Percentiles rank a stretch among this genome's conserved stretches.
phyloP scores from a whole-genome alignment of 176 grass and related monocot species.

The Hsuehochloa calcarea region DNA sequence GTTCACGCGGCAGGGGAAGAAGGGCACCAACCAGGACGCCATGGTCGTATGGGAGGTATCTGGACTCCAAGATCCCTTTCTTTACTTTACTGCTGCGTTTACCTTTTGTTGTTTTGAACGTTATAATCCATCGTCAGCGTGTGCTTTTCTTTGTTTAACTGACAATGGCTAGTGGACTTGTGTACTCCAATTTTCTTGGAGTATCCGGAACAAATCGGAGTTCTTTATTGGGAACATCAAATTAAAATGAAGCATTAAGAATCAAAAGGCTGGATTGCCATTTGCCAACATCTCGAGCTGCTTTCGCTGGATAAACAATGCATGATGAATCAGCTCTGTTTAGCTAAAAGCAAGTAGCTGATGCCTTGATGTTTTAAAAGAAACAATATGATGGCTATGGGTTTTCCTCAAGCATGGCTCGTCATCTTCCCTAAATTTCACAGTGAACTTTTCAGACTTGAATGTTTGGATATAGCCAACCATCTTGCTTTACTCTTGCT shows the following conservation, averaged over 20 bases:
- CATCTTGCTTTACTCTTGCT: background rate
- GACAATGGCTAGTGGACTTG: background rate
- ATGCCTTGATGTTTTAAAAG: background rate
- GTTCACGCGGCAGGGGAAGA: constrained; percentile 71
- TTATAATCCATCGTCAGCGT: background rate
- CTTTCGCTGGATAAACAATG: background rate
- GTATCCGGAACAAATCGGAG: background rate
- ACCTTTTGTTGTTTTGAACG: background rate
- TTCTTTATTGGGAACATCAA: background rate
- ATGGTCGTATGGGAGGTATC: constrained; percentile 84
- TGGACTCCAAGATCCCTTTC: background rate
- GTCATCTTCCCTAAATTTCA: background rate
- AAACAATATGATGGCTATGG: constrained; percentile 4
- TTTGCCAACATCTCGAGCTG: background rate
- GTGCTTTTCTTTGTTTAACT: background rate
- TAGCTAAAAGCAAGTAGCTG: background rate
- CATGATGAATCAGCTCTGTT: background rate
- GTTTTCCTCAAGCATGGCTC: background rate
- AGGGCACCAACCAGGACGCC: constrained; percentile 78
- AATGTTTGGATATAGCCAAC: background rate
- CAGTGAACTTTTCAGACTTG: background rate
- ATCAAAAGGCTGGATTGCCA: background rate
- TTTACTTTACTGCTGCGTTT: background rate
- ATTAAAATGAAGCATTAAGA: background rate
- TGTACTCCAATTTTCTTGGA: background rate